Base-by-base conservation (phyloP, 208 protist species). In the Wallacemonas sp. region DNA sequence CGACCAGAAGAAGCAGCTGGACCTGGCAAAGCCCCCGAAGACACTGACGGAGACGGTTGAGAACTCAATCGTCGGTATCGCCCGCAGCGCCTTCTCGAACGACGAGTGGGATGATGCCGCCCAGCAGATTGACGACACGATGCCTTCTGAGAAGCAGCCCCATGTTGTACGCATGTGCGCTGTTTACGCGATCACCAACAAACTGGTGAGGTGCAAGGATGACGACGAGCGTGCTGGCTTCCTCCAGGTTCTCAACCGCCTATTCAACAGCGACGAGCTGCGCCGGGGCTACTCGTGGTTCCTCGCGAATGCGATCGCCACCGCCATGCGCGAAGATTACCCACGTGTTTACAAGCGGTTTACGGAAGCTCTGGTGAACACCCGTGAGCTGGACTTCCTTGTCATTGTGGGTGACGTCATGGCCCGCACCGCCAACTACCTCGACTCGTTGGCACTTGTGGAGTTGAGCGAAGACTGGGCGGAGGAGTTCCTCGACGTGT, bases 361-460 rank as follows among this genome's bases (percentile, higher is more conserved):
- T 55, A 68, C 80, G 9, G 62, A 73, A 12, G 61, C 63, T 27
- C 57, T 96, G 2, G 66, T 63, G 33, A 29, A 52, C 26, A 79
- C 82, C 5, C 64, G 66, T n/a, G 59, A 64, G 34, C 62, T 96
- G 21, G 63, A 73, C 61, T 85, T 93, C 46, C 17, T 83, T 2
- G 57, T 42, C 24, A 68, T 93, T 26, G 59, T 81, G 46, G 71
- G 78, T 48, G 85, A 92, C 37, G 69, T 96, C 21, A 83, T 96
- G 59, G 70, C 75, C 5, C 87, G 91, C 60, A 92, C 83, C 3
- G 87, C 87, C 2, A 91, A 90, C 60, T 91, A 92, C 71, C 81
- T 96, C 12, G 91, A 92, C 58, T 80, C 78, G 8, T 66, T 93
- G n/a, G 6, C 50, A 6, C 72, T 73, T 33, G 68, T 80, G 19